Evolutionary conservation across 1,284 basidiomycete genomes (phyloP), one percentile per base, ranked within the genome.

Genomic region (Thecaphora thlaspeos): DNA sequence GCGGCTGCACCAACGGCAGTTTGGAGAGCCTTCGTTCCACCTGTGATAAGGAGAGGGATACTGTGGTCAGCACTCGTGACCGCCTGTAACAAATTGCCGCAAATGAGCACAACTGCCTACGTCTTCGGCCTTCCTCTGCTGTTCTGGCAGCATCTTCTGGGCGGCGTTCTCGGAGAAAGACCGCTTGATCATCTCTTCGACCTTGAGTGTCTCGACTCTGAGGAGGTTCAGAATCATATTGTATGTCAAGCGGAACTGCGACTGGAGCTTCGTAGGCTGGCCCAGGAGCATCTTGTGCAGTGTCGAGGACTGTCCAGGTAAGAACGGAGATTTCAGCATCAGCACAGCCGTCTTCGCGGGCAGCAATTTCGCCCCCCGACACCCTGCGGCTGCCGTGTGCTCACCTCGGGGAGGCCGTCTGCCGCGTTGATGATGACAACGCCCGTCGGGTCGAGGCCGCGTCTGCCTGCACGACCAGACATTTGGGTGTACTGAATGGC

Each of bases 141-240:
- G 91, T 51, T 96, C 91, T 1, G 95, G 95, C 19, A 96, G 81
- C 48, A 97, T 81, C 47, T 87, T 84, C 74, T 99, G 95, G 0
- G 93, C 88, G 0, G 92, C 87, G 73, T 98, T 98, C 81, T 99
- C 95, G 3, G 94, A 97, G 80, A 99, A 98, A 75, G 90, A 93
- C 34, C 95, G 84, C 80, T 98, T 98, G 79, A 99, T 98, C 95
- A 99, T 98, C 78, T 98, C 95, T 75, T 99, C 95, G 9, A 99
- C 95, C 61, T 88, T 85, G 32, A 99, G 82, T 2, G 95, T 92
- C 76, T 99, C 95, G 9, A 98, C 94, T 26, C 95, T 87, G 17
- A 99, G 83, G 39, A 99, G 80, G 76, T 99, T 99, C 55, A 99
- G 82, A 58, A 99, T 97, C 95, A 99, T 98, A 78, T 96, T 97